phyloP scores from a whole-genome alignment of 2,329 filamentous ascomycete species.

The Pseudopyrenochaeta lycopersici region DNA sequence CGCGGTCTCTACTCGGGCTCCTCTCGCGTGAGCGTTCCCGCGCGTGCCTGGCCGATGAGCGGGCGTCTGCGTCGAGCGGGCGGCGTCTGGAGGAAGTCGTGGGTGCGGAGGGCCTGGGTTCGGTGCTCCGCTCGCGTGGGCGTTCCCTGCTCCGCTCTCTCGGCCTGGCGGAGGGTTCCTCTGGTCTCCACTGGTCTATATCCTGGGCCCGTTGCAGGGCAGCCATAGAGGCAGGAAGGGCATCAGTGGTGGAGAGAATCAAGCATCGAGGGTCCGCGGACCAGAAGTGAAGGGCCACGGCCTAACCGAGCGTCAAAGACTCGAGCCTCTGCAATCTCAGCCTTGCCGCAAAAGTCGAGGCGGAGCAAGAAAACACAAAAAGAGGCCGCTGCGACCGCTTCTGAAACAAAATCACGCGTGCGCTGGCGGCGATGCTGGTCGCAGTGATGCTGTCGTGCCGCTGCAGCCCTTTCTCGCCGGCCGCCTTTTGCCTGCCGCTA shows the following conservation, averaged over 20 bases:
- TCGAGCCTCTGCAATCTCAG: constrained; percentile 26
- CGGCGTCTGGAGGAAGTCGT: constrained; percentile 43
- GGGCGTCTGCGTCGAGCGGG: constrained; percentile 38
- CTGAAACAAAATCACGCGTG: constrained; percentile 21
- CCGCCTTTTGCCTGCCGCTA: constrained; percentile 38
- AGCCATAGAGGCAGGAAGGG: constrained; percentile 54
- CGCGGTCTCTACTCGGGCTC: constrained; percentile 42
- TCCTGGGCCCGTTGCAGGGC: constrained; percentile 52
- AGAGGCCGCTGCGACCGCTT: constrained; percentile 17
- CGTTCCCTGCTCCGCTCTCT: constrained; percentile 39
- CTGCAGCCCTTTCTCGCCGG: constrained; percentile 28
- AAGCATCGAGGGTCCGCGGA: constrained; percentile 47
- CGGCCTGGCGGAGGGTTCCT: constrained; percentile 47
- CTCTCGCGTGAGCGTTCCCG: constrained; percentile 43
- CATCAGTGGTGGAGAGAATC: constrained; percentile 47
- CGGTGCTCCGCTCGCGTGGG: constrained; percentile 30
- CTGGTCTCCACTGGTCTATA: constrained; percentile 55
- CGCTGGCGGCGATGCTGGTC: constrained; percentile 30
- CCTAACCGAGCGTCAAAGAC: constrained; percentile 46
- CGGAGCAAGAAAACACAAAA: constrained; percentile 17
- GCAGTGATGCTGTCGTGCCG: constrained; percentile 38
- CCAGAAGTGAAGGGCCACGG: constrained; percentile 48
- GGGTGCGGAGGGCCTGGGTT: constrained; percentile 46
- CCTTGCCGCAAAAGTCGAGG: constrained; percentile 16
- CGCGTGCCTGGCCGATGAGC: constrained; percentile 33